Conservation (phyloP, 2,329 filamentous ascomycete species). For the Pleurostoma richardsiae region DNA sequence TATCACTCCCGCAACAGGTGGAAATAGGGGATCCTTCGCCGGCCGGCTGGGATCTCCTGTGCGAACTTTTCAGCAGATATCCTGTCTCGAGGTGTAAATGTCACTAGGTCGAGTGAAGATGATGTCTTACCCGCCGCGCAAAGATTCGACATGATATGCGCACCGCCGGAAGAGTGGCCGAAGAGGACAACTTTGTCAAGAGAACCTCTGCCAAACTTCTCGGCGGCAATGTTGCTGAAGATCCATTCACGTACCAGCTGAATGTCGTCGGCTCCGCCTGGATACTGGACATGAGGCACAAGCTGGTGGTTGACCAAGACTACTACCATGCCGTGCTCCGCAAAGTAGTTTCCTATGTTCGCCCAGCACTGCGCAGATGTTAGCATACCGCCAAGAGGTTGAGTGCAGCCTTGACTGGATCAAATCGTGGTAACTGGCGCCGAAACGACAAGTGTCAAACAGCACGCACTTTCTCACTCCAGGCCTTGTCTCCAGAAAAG, state of each 20-base stretch:
- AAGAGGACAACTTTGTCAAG: conserved; percentile 7
- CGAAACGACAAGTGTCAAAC: not conserved
- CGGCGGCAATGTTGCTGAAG: conserved; percentile 4
- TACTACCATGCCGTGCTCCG: conserved; percentile 5
- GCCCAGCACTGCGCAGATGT: conserved; percentile 4
- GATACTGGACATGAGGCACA: conserved; percentile 7
- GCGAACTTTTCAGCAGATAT: not conserved
- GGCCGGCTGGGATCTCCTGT: not conserved
- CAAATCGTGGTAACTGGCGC: not conserved
- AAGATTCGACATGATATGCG: conserved; percentile 9
- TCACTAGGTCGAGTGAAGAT: not conserved
- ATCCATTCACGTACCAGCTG: conserved; percentile 11
- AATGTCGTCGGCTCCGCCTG: conserved; percentile 10
- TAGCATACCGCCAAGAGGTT: not conserved
- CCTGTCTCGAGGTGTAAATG: not conserved
- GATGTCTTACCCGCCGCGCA: conserved; percentile 6
- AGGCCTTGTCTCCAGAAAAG: conserved; percentile 1
- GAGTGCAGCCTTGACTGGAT: no score
- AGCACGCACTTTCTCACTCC: conserved; percentile 1
- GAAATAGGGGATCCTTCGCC: conserved; percentile 5
- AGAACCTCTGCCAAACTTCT: conserved; percentile 7
- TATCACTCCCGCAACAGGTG: conserved; percentile 10
- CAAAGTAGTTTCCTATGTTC: conserved; percentile 10
- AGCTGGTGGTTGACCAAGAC: conserved; percentile 10
- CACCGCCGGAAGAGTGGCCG: conserved; percentile 11